Evolutionary conservation across 768 basidiomycete species (phyloP).

Genomic region (Porphyrellus cyaneotinctus): DNA sequence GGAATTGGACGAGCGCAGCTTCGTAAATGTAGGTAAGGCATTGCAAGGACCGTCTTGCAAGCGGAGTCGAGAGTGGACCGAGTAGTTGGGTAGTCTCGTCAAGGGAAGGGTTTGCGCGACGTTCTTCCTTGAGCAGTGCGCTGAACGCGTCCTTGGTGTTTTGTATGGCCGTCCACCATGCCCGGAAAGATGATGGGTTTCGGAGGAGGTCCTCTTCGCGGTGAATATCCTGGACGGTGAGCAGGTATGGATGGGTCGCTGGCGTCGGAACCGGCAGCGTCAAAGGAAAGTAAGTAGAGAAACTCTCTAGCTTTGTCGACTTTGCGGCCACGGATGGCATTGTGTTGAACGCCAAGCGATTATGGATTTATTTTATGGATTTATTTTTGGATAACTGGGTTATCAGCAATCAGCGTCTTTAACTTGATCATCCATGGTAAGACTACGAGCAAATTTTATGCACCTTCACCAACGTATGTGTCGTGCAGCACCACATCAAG

Average conservation of each 20-base stretch:
- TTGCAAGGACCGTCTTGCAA: constrained; percentile 73
- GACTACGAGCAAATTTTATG: neutral
- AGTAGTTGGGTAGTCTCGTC: constrained; percentile 57
- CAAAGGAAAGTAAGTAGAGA: constrained; percentile 70
- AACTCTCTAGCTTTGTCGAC: constrained; percentile 44
- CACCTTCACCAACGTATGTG: neutral
- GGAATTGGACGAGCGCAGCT: constrained; percentile 81
- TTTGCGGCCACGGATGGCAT: constrained; percentile 59
- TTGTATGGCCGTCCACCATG: constrained; percentile 89
- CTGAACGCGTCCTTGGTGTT: constrained; percentile 64
- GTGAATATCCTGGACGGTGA: constrained; percentile 70
- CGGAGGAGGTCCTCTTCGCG: constrained; percentile 92
- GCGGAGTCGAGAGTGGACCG: constrained; percentile 73
- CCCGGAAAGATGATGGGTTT: constrained; percentile 86
- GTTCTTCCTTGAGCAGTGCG: constrained; percentile 54
- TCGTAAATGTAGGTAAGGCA: constrained; percentile 92
- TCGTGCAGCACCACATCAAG: constrained; percentile 62
- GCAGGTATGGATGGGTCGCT: constrained; percentile 67
- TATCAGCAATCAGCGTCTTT: too few relatives aligned
- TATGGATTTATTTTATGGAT: constrained; percentile 5
- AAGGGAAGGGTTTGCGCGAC: constrained; percentile 40
- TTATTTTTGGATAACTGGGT: constrained; percentile 3
- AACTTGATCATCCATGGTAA: constrained; percentile 25
- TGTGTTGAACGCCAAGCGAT: neutral
- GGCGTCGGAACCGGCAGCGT: constrained; percentile 84